phyloP scores from a whole-genome alignment of 345 rosid species.

The Cardamine chenopodiifolia region DNA sequence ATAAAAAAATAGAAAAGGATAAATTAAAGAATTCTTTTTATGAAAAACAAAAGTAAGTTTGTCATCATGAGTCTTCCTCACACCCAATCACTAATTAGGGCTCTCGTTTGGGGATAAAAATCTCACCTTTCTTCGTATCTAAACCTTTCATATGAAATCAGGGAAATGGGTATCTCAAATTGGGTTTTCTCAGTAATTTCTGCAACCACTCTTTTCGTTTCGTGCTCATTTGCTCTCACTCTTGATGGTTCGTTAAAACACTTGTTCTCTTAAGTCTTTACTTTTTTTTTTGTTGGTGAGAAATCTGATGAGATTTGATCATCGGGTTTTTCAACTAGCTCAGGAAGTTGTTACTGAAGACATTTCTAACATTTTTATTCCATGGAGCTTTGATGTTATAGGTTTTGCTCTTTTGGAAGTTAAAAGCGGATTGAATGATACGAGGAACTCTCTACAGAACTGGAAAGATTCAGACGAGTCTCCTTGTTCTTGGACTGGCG shows the following conservation, averaged over 20 bases:
- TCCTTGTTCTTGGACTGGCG: constrained; percentile 95
- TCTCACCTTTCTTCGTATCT: constrained; percentile 21
- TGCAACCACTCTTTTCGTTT: constrained; percentile 32
- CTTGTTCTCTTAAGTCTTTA: background rate
- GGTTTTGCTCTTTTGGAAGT: constrained; percentile 78
- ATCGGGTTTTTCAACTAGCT: background rate
- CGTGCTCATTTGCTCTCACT: constrained; percentile 39
- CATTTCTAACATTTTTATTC: background rate
- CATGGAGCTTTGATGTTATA: constrained; percentile 33
- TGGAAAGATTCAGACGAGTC: constrained; percentile 74
- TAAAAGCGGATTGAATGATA: constrained; percentile 73
- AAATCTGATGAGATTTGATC: constrained; percentile 37
- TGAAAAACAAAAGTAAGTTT: constrained; percentile 38
- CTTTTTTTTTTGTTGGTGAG: constrained; percentile 11
- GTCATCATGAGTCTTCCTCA: constrained; percentile 35
- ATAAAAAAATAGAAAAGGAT: background rate
- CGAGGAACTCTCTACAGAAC: constrained; percentile 61
- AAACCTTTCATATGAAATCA: background rate
- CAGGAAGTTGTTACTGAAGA: constrained; percentile 10
- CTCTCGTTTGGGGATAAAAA: constrained; percentile 17
- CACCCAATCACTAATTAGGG: constrained; percentile 34
- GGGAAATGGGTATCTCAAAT: constrained; percentile 22
- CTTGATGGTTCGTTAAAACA: constrained; percentile 38
- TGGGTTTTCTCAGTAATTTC: constrained; percentile 25
- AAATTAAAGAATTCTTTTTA: constrained; percentile 27